Conservation (phyloP, 139 green algal genomes). For the Chlamydomonas schloesseri region DNA sequence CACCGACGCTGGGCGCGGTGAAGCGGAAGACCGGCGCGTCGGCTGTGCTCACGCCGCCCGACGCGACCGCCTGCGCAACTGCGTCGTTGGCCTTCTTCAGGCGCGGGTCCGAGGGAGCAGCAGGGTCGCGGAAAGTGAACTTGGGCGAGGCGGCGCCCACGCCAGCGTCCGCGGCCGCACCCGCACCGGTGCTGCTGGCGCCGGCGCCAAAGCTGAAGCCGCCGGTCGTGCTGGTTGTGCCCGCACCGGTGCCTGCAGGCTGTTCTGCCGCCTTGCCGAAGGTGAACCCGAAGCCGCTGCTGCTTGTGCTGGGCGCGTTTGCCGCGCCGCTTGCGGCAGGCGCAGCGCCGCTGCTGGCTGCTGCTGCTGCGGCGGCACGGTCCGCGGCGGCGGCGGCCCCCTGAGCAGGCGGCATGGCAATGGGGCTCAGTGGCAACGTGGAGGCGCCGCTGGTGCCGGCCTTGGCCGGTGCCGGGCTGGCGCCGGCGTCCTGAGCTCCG, state of each 20-base stretch:
- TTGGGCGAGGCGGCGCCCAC: neutral
- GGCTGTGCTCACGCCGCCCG: neutral
- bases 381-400: neutral
- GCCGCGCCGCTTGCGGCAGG: too few relatives aligned
- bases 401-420: neutral
- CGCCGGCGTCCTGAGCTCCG: neutral
- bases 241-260: too few relatives aligned
- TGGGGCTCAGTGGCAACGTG: conserved; percentile 37
- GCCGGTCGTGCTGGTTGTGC: too few relatives aligned
- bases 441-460: neutral
- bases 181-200: neutral
- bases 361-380: neutral
- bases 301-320: too few relatives aligned
- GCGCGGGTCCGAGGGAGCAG: neutral
- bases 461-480: neutral
- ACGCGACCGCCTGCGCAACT: neutral
- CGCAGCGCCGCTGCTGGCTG: neutral
- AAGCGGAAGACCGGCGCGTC: neutral
- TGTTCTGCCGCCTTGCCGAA: neutral
- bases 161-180: neutral
- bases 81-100: neutral
- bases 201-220: neutral
- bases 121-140: neutral
- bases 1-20: neutral
- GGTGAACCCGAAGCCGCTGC: neutral